Evolutionary conservation across 2,329 filamentous ascomycete species (phyloP), one percentile per base, ranked within the genome.

Genomic region (Ascochyta koolunga): DNA sequence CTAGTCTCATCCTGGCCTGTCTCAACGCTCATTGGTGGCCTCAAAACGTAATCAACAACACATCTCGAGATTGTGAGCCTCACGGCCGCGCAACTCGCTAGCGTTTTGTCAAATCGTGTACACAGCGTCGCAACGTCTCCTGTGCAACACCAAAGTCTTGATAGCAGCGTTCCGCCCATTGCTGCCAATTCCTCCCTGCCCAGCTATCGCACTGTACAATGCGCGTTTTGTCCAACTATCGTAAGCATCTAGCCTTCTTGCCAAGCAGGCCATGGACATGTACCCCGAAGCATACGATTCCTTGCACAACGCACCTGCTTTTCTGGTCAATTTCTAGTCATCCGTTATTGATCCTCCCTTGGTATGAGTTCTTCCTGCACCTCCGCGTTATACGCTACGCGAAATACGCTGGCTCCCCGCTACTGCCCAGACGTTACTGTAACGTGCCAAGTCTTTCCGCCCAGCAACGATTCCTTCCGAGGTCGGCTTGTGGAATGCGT

Each of bases 401-500:
- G 40, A 24, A 25, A 29, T 54, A 45, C 41, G 46, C 40, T 41
- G 41, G 21, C 29, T 39, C 36, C 31, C 46, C 53, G 42, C 53
- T 45, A 41, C 46, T 54, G 47, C 47, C 47, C 37, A 43, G 46
- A 46, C 42, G 47, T 50, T 56, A 32, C 25, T 50, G 52, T 55
- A 55, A 46, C 24, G 42, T 22, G 52, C 53, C 53, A 56, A 56
- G 53, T 19, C 40, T 35, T 47, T 55, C 53, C 53, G 53, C 53
- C 53, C 42, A 56, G 52, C 52, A 38, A 37, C 42, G 40, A 46
- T 42, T 37, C 25, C 32, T 25, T 18, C 45, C 41, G 44, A 44
- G 15, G 33, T 51, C 35, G 35, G 18, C 45, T 48, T 48, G 37
- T n/a, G n/a, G 19, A 54, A 50, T 56, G 53, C 53, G 53, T 51